Percentiles rank a stretch among this genome's conserved stretches.
Evolutionary conservation across 768 basidiomycete genomes (phyloP).

Genomic region (Collybia sp.): DNA sequence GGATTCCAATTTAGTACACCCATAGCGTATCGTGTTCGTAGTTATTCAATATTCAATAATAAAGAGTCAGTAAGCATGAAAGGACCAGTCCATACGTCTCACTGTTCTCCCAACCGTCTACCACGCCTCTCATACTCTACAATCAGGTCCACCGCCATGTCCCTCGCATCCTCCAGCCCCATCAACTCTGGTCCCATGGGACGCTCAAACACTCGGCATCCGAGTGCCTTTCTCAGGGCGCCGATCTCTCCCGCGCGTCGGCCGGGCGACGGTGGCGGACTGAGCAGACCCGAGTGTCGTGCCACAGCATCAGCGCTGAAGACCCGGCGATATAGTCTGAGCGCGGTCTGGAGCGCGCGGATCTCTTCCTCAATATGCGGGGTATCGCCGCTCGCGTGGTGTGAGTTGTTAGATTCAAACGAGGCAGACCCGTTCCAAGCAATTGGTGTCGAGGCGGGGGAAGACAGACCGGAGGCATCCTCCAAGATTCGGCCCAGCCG

Average conservation of each 20-base stretch:
- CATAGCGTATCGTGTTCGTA: too few relatives aligned
- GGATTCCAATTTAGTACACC: too few relatives aligned
- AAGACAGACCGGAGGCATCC: too few relatives aligned
- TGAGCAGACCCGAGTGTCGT: slow-evolving; percentile 36
- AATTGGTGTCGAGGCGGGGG: too few relatives aligned
- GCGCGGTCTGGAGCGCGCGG: slow-evolving; percentile 49
- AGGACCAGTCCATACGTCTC: too few relatives aligned
- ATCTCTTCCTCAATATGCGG: slow-evolving; percentile 42
- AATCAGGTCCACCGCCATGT: slow-evolving; percentile 72
- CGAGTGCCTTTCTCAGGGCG: slow-evolving; percentile 52
- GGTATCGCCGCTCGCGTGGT: slow-evolving; percentile 15
- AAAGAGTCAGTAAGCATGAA: too few relatives aligned
- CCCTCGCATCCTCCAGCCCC: slow-evolving; percentile 67
- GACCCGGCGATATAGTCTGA: slow-evolving; percentile 56
- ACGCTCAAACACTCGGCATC: slow-evolving; percentile 39
- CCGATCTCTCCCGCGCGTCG: slow-evolving; percentile 12
- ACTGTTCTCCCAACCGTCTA: slow-evolving; percentile 6
- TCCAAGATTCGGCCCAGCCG: slow-evolving; percentile 45
- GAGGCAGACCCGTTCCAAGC: too few relatives aligned
- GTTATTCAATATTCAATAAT: too few relatives aligned
- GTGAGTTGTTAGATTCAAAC: too few relatives aligned
- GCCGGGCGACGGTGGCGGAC: slow-evolving; percentile 54
- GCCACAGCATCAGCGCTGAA: slow-evolving; percentile 33
- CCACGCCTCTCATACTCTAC: slow-evolving; percentile 35
- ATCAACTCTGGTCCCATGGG: slow-evolving; percentile 16